Evolutionary conservation across 176 grass and related monocot genomes (phyloP).

Genomic region (Juncus effusus): DNA sequence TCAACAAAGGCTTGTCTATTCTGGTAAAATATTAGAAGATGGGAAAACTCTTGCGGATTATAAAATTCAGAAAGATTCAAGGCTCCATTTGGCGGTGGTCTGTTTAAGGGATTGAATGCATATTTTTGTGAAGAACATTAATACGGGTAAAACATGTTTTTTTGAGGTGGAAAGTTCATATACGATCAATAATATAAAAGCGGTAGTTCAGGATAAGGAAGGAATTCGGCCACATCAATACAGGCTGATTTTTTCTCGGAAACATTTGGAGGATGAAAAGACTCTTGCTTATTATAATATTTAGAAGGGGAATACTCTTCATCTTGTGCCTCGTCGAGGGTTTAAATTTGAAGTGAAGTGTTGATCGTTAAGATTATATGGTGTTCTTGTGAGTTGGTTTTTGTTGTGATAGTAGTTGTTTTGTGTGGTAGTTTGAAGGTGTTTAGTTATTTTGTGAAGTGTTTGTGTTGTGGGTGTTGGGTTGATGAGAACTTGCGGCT

Average conservation of each 20-base stretch:
- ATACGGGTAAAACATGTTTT: no score
- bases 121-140: neutral
- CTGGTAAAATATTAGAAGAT: neutral
- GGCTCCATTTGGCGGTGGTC: neutral
- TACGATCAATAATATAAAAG: neutral
- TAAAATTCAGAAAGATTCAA: conserved; percentile 13
- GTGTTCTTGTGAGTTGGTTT: no score
- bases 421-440: no score
- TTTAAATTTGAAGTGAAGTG: no score
- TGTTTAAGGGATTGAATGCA: neutral
- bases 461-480: no score
- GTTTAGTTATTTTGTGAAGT: no score
- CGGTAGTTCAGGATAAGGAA: neutral
- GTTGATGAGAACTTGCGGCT: no score
- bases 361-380: no score
- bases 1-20: conserved; percentile 10
- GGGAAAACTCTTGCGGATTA: conserved; percentile 1
- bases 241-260: neutral
- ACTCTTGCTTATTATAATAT: conserved; percentile 3
- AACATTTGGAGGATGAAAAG: neutral
- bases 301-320: neutral
- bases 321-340: conserved; percentile 6
- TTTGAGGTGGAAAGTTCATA: no score
- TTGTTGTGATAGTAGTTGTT: no score
- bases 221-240: neutral